Base-by-base conservation (phyloP, 2,329 filamentous ascomycete genomes). In the Aspergillus fischeri region DNA sequence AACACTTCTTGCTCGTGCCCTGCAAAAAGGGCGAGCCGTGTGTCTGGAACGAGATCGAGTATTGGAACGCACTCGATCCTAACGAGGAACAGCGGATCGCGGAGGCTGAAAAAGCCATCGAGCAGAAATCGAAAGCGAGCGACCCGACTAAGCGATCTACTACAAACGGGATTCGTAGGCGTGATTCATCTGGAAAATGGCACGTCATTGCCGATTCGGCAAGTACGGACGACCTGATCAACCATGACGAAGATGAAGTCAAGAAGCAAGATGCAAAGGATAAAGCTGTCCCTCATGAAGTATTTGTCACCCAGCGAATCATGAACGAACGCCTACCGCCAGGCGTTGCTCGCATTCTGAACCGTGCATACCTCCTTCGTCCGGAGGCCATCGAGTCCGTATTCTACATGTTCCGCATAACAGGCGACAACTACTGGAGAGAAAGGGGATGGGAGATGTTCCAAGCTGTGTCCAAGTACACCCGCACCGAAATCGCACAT, bases 381-480 rank as follows among this genome's bases (percentile, higher is more conserved):
- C 89, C 89, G 21, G 90, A 93, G 74, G 89, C 89, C 2, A 91
- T 93, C 54, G 90, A 93, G 76, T 89, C 86, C 14, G 83, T 94
- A 4, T 93, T 91, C 72, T 83, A 91, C 68, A 84, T 93, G 78
- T 91, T 88, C 70, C 83, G 89, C 56, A 79, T 90, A 57, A 91
- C 88, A 0, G 89, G 88, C 27, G 84, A 90, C 61, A 63, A 78
- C 1, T 75, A 78, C 51, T 88, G 86, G 81, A 84, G 84, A 67
- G 82, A 88, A 57, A 85, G 85, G 68, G 89, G 87, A 1, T 91
- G 89, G 89, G 77, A 78, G 55, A 91, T 92, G 88, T 91, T 91
- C 68, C 70, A 82, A 54, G 81, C 83, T 8, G 80, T 92, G 35
- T 78, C 84, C 56, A 78, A 79, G 64, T 77, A 83, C 64, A 89